Conservation (phyloP, 163 green algal species). For the Chlamydomonas reinhardtii region DNA sequence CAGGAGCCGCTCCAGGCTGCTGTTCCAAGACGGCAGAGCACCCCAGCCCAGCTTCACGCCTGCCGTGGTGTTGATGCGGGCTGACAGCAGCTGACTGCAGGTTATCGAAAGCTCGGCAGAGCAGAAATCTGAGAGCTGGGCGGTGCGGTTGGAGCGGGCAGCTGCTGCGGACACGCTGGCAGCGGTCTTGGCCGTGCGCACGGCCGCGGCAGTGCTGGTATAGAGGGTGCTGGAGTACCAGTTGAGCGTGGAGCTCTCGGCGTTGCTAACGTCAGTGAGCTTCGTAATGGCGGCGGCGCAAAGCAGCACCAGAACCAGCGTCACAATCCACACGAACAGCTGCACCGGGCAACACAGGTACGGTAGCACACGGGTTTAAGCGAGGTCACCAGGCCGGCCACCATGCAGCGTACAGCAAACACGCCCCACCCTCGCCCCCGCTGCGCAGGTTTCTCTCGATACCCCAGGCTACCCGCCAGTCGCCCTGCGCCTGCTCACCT, state of each 20-base stretch:
- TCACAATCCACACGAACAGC: conserved; percentile 42
- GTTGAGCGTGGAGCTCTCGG: conserved; percentile 28
- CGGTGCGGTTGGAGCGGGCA: background rate
- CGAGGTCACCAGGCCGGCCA: no score
- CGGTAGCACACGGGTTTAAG: no score
- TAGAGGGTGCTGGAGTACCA: conserved; percentile 34
- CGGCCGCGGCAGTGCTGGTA: background rate
- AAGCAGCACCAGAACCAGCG: conserved; percentile 53
- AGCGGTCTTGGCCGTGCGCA: background rate
- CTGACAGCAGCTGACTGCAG: background rate
- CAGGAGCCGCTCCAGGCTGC: conserved; percentile 18
- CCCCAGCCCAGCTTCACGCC: no score
- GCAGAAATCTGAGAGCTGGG: conserved; percentile 15
- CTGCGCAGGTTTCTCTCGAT: no score
- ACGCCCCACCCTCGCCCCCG: no score
- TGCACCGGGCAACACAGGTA: background rate
- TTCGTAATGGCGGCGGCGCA: conserved; percentile 62
- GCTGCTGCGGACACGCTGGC: background rate
- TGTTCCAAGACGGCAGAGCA: no score
- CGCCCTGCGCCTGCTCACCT: conserved; percentile 13
- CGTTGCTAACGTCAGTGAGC: conserved; percentile 59
- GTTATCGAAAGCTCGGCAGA: background rate
- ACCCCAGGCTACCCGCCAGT: no score
- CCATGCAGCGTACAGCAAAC: no score
- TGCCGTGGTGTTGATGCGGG: background rate